Percentiles rank a stretch among this genome's conserved stretches.
These are phyloP conservation scores for Schwanniomyces vanrijiae DNA, from an alignment of 805 yeast genomes.

Conservation along the genomic window DNA sequence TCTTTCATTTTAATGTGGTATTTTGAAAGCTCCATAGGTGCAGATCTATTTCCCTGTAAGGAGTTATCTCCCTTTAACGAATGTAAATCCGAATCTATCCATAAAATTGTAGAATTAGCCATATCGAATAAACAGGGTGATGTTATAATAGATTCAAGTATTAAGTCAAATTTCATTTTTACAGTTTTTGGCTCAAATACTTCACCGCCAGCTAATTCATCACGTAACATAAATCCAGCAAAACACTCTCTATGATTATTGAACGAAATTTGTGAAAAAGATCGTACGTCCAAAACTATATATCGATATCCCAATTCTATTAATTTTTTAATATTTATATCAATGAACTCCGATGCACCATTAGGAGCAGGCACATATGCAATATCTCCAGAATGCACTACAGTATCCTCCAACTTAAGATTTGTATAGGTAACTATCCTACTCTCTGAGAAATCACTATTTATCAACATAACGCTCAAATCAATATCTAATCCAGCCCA, in stretches of 20 bases:
- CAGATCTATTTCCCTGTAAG: neutral
- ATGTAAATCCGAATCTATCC: constrained; percentile 7
- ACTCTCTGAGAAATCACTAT: constrained; percentile 2
- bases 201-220: constrained; percentile 5
- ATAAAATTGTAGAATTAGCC: constrained; percentile 3
- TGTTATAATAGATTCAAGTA: neutral
- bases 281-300: constrained; percentile 6
- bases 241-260: constrained; percentile 6
- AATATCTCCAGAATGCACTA: constrained; percentile 11
- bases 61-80: neutral
- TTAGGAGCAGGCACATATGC: constrained; percentile 6
- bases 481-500: constrained; percentile 10
- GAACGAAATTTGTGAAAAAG: constrained; percentile 5
- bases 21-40: neutral
- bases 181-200: constrained; percentile 10
- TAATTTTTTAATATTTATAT: constrained; percentile 6
- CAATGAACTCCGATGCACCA: constrained; percentile 11
- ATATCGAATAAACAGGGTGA: constrained; percentile 8
- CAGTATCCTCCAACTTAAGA: constrained; percentile 3
- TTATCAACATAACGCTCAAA: constrained; percentile 2
- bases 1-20: constrained; percentile 1
- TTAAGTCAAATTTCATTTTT: constrained; percentile 7
- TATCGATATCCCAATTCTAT: constrained; percentile 7
- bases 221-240: constrained; percentile 10
- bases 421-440: constrained; percentile 1